phyloP scores from a whole-genome alignment of 192 early-diverging fungal genomes.

The Mortierella claussenii region DNA sequence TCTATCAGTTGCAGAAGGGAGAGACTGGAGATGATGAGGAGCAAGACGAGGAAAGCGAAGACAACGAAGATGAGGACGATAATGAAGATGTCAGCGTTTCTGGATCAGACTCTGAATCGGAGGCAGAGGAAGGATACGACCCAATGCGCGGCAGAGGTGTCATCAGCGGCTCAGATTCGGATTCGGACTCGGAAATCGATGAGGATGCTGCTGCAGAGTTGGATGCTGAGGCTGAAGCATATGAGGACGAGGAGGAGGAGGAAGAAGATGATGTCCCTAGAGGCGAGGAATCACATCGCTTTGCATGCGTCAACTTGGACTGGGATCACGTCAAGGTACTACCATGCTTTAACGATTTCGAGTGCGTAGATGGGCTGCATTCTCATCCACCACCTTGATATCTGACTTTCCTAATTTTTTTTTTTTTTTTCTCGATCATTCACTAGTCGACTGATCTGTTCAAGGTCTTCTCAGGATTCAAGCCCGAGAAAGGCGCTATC shows the following conservation, averaged over 20 bases:
- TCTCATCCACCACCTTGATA: no score
- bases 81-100: conserved; percentile 52
- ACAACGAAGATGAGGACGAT: conserved; percentile 52
- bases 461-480: conserved; percentile 88
- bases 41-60: conserved; percentile 12
- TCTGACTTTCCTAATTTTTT: no score
- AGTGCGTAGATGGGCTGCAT: neutral
- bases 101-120: conserved; percentile 34
- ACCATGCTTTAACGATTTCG: neutral
- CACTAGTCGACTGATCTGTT: conserved; percentile 79
- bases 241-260: conserved; percentile 56
- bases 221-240: conserved; percentile 52
- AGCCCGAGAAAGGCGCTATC: conserved; percentile 76
- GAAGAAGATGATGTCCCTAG: conserved; percentile 61
- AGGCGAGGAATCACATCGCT: conserved; percentile 74
- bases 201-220: conserved; percentile 55
- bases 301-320: conserved; percentile 94
- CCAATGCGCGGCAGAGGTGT: conserved; percentile 86
- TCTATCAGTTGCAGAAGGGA: conserved; percentile 76
- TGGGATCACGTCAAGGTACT: conserved; percentile 90
- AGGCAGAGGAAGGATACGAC: conserved; percentile 60
- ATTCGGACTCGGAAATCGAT: conserved; percentile 54
- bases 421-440: no score
- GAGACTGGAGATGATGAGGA: conserved; percentile 51
- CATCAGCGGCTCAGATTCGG: conserved; percentile 66